phyloP scores from a whole-genome alignment of 2,329 filamentous ascomycete species.

The Fusarium concolor region DNA sequence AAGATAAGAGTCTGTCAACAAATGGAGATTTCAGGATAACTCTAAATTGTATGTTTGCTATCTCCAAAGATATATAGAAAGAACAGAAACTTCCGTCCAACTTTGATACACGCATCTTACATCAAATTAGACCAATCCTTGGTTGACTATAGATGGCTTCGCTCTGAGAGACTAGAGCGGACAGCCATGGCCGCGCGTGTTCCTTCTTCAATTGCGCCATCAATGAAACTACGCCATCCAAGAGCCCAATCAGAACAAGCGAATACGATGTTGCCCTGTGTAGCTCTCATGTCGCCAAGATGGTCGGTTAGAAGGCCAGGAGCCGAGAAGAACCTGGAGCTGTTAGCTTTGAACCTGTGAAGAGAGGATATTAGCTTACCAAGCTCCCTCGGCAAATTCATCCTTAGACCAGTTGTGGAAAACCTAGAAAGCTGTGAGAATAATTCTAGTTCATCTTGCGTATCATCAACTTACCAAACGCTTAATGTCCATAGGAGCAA shows the following conservation, averaged over 20 bases:
- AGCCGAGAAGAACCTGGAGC: constrained; percentile 51
- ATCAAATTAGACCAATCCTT: background rate
- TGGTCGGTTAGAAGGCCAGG: constrained; percentile 54
- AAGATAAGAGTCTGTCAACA: background rate
- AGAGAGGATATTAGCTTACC: constrained; percentile 24
- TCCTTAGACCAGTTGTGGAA: constrained; percentile 64
- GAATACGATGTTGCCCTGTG: constrained; percentile 59
- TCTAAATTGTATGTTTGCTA: too few relatives aligned
- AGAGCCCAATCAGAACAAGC: constrained; percentile 62
- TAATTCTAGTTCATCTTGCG: rapidly evolving
- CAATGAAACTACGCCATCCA: constrained; percentile 63
- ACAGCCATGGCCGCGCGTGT: constrained; percentile 44
- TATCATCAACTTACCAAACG: constrained; percentile 35
- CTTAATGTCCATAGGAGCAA: constrained; percentile 50
- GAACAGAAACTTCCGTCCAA: background rate
- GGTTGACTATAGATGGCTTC: background rate
- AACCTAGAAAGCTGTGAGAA: constrained; percentile 42
- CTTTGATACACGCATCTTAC: background rate
- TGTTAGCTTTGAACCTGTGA: rapidly evolving
- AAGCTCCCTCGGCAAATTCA: constrained; percentile 59
- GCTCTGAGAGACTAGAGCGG: constrained; percentile 8
- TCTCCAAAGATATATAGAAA: background rate
- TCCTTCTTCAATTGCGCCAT: constrained; percentile 62
- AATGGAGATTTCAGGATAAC: too few relatives aligned
- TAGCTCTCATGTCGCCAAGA: constrained; percentile 54